These are phyloP conservation scores for Sugiyamaella novakii DNA, from an alignment of 1,139 yeast species.

Conservation along the genomic window DNA sequence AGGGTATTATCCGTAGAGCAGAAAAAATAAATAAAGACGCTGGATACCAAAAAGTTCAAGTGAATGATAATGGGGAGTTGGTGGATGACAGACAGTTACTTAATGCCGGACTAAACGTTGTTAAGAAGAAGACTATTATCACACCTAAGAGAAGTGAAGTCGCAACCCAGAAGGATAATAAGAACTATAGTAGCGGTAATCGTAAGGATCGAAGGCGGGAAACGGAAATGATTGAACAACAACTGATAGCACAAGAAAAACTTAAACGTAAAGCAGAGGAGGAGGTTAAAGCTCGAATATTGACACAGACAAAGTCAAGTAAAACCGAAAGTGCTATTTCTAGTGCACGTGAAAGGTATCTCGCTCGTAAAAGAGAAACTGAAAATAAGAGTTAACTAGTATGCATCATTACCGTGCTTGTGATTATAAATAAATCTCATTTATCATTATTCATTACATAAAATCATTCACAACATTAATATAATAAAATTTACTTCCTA, in stretches of 20 bases:
- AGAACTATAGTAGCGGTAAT: conserved; percentile 1
- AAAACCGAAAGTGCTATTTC: conserved; percentile 31
- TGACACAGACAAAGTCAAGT: conserved; percentile 30
- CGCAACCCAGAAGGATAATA: conserved; percentile 6
- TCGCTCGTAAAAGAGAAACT: conserved; percentile 34
- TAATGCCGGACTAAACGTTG: conserved; percentile 39
- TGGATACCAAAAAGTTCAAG: conserved; percentile 32
- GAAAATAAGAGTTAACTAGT: neutral
- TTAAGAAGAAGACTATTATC: neutral
- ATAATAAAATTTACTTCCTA: neutral
- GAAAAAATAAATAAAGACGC: conserved; percentile 26
- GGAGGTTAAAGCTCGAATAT: conserved; percentile 49
- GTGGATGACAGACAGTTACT: conserved; percentile 37
- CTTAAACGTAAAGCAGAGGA: conserved; percentile 46
- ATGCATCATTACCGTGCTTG: neutral
- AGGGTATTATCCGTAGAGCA: conserved; percentile 19
- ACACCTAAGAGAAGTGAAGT: neutral
- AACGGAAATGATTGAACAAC: conserved; percentile 18
- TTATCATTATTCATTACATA: neutral
- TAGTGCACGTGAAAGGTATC: conserved; percentile 38
- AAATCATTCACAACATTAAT: neutral
- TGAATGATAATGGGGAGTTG: conserved; percentile 38
- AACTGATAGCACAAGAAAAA: conserved; percentile 15
- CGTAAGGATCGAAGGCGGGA: conserved; percentile 14
- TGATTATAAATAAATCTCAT: no score